Evolutionary conservation across 1,284 basidiomycete genomes (phyloP).

Genomic region (Naganishia sp.): DNA sequence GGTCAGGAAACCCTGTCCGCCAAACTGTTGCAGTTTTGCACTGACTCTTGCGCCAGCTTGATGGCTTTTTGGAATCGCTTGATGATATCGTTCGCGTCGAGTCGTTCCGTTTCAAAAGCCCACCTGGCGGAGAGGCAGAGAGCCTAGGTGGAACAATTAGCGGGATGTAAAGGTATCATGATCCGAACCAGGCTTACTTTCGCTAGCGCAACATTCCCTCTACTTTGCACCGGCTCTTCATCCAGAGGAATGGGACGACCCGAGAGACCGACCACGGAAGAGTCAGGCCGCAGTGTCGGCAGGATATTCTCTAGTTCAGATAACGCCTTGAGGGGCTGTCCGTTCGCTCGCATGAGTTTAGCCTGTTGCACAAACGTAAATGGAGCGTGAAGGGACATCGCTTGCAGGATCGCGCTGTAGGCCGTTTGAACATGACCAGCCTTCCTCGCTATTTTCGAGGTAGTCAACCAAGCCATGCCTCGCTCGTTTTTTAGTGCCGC

Average conservation of each 20-base stretch:
- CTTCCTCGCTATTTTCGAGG: conserved; percentile 92
- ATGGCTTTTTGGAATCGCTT: conserved; percentile 64
- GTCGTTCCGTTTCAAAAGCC: conserved; percentile 86
- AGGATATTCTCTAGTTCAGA: conserved; percentile 85
- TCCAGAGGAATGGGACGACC: conserved; percentile 26
- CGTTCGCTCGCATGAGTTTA: conserved; percentile 77
- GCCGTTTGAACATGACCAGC: conserved; percentile 95
- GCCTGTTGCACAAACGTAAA: conserved; percentile 90
- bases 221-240: conserved; percentile 26
- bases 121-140: conserved; percentile 85
- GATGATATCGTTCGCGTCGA: conserved; percentile 68
- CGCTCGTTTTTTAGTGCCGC: conserved; percentile 61
- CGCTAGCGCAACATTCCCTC: conserved; percentile 55
- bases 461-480: conserved; percentile 84
- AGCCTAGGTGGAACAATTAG: conserved; percentile 62
- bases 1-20: too few relatives aligned
- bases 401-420: conserved; percentile 93
- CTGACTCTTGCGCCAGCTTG: conserved; percentile 62
- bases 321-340: conserved; percentile 82
- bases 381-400: conserved; percentile 70
- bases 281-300: conserved; percentile 43
- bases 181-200: conserved; percentile 62
- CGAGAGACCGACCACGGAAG: conserved; percentile 57
- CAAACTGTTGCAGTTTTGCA: conserved; percentile 27
- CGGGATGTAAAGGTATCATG: not conserved